Base-by-base conservation (phyloP, 139 green algal genomes). In the Chlorella sorokiniana region DNA sequence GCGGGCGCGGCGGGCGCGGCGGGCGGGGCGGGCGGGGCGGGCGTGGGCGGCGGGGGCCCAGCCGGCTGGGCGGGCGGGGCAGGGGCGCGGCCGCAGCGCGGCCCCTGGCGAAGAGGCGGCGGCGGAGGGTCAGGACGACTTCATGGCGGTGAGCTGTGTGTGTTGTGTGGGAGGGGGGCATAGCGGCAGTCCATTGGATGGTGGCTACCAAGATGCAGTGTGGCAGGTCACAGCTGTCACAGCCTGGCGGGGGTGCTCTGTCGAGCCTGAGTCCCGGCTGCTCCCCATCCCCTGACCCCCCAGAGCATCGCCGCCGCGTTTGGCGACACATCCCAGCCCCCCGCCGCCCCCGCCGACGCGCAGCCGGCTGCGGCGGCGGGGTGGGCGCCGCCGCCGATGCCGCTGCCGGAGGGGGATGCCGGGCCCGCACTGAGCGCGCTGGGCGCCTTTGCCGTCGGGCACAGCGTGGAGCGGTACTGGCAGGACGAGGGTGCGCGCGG, bases 401-500 rank as follows among this genome's bases (percentile, higher is more conserved):
- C 73, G 8, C 29, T 51, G 54, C 54, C 52, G 52, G 52, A 52
- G 14, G 70, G 70, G 29, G 25, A 69, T 8, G 73, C 69, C 2
- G 87, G 87, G 4, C 22, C 35, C 31, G 41, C 54, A 33, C 77
- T 90, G 62, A 33, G 62, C 20, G n/a, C 40, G 14, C 41, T 81
- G 33, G 87, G 84, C 10, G 14, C 8, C 18, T 33, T 56, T 40
- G 79, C 87, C 8, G 78, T 90, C 18, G 89, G 89, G 11, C 48
- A 51, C 42, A 54, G 35, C 20, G 79, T 92, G 61, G 59, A 88
- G 79, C 85, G 87, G 37, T 88, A 79, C 82, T 92, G 89, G 88
- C 76, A 79, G 0, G 85, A 89, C 10, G 76, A 90, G 44, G 87
- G 83, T 81, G 44, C 18, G 56, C 22, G 48, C 48, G 14, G 16